Percentiles rank a stretch among this genome's conserved stretches.
Evolutionary conservation across 148 eudicot genomes (phyloP).

Genomic region (Cornus suecica): DNA sequence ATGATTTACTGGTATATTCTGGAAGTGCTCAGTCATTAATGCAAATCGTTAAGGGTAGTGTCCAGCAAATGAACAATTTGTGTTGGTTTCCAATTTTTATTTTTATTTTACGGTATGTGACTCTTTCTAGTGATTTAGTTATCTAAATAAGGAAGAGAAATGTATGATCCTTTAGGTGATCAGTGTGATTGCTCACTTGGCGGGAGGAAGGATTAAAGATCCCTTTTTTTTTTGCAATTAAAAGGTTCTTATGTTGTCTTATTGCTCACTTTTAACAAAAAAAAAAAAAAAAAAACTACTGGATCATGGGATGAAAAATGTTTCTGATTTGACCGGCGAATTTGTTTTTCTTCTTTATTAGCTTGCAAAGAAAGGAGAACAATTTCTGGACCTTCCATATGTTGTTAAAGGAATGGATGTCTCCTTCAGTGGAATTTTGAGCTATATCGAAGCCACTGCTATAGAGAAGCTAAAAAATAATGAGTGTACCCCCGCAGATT

Average conservation of each 20-base stretch:
- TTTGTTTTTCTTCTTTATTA: conserved; percentile 25
- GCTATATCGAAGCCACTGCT: conserved; percentile 82
- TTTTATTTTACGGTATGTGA: neutral
- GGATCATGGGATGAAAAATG: neutral
- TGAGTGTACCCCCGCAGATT: conserved; percentile 95
- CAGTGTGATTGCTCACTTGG: neutral
- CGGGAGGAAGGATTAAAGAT: neutral
- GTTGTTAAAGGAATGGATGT: conserved; percentile 99
- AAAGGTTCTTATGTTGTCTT: too few species aligned
- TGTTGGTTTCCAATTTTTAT: neutral
- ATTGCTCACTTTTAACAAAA: too few species aligned
- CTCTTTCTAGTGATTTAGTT: neutral
- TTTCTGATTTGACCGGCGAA: neutral
- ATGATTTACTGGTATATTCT: neutral
- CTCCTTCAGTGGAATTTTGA: conserved; percentile 90
- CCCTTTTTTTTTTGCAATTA: neutral
- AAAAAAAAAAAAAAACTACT: too few species aligned
- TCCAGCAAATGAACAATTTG: neutral
- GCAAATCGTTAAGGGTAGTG: neutral
- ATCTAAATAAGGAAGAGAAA: neutral
- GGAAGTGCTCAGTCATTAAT: neutral
- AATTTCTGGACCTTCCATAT: conserved; percentile 87
- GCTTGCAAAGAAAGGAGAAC: conserved; percentile 97
- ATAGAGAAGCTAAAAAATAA: conserved; percentile 79
- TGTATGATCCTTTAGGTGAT: neutral